These are phyloP conservation scores for Pneumocystis wakefieldiae DNA, from an alignment of 1,139 yeast genomes.

Conservation along the genomic window DNA sequence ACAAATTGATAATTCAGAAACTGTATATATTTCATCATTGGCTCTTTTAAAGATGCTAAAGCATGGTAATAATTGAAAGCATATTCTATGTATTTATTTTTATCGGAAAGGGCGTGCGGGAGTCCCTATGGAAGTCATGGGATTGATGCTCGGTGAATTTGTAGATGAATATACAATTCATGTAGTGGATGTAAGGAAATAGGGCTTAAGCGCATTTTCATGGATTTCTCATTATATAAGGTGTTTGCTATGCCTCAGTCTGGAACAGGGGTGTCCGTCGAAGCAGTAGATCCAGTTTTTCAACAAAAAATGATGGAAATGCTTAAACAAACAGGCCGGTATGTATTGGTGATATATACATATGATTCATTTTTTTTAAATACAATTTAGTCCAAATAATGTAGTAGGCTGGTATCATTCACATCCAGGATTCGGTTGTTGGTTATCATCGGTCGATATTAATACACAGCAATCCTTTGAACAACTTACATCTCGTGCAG, in stretches of 20 bases:
- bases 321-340: constrained; percentile 82
- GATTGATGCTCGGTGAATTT: constrained; percentile 95
- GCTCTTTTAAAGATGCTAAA: constrained; percentile 92
- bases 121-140: constrained; percentile 99
- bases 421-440: constrained; percentile 99
- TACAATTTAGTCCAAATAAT: constrained; percentile 61
- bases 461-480: constrained; percentile 96
- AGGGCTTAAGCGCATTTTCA: not conserved
- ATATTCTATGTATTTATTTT: constrained; percentile 2
- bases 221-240: not conserved
- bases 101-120: constrained; percentile 48
- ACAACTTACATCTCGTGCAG: constrained; percentile 86
- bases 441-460: constrained; percentile 94
- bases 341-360: not conserved
- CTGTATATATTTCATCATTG: constrained; percentile 87
- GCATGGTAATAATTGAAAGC: constrained; percentile 42
- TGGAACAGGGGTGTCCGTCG: constrained; percentile 97
- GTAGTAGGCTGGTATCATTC: constrained; percentile 99
- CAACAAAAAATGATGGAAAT: constrained; percentile 99
- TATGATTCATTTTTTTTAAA: not conserved
- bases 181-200: constrained; percentile 45
- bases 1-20: constrained; percentile 85
- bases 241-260: constrained; percentile 24
- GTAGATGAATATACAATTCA: constrained; percentile 92
- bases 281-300: constrained; percentile 97